Percentiles rank a stretch among this genome's conserved stretches.
These are phyloP conservation scores for Aspergillus caelatus DNA, from an alignment of 2,329 filamentous ascomycete genomes.

Conservation along the genomic window DNA sequence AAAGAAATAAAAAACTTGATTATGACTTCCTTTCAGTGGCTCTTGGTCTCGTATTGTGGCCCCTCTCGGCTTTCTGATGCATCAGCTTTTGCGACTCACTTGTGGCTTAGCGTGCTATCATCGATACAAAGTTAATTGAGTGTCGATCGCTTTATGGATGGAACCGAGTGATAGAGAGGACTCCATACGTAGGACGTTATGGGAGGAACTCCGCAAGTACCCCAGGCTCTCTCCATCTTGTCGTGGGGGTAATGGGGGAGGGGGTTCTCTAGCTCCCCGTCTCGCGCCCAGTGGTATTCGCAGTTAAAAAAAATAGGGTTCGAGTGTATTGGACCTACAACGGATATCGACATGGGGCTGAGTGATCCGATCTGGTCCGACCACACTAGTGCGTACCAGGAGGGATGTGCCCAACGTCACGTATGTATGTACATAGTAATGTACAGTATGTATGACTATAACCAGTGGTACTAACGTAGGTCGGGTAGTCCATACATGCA, in stretches of 20 bases:
- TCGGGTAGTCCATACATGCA: conserved; percentile 11
- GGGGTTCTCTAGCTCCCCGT: background rate
- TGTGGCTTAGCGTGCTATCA: conserved; percentile 4
- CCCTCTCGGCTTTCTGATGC: conserved; percentile 3
- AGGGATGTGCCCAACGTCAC: background rate
- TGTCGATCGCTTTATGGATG: conserved; percentile 1
- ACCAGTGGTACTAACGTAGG: conserved; percentile 13
- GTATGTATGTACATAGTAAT: background rate
- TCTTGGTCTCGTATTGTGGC: background rate
- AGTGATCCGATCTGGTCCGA: background rate
- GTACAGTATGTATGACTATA: background rate
- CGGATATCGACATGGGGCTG: background rate
- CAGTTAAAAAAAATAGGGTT: too few relatives aligned
- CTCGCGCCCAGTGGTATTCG: too few relatives aligned
- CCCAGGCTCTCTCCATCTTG: background rate
- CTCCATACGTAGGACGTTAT: too few relatives aligned
- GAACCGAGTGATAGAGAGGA: too few relatives aligned
- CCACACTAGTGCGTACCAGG: background rate
- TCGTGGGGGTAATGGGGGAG: background rate
- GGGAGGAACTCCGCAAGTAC: background rate
- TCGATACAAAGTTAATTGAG: conserved; percentile 4
- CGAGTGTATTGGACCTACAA: background rate
- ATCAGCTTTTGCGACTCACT: conserved; percentile 1
- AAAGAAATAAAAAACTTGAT: conserved; percentile 2
- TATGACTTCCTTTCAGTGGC: background rate